Percentiles rank a stretch among this genome's conserved stretches.
Conservation (phyloP, 257 asterid genomes). For the Jacaranda copaia region DNA sequence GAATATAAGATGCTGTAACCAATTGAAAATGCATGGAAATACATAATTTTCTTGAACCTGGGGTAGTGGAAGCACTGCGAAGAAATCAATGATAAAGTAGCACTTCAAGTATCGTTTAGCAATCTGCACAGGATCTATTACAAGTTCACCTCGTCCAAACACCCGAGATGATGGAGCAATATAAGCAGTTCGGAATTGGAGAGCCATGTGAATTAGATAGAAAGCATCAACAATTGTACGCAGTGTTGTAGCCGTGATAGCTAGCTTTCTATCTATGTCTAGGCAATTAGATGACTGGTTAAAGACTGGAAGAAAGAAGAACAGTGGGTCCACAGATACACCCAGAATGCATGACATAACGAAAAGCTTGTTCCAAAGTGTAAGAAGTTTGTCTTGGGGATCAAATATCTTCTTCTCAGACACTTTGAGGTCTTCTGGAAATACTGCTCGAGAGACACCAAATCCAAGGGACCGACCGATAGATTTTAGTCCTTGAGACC, state of each 20-base stretch:
- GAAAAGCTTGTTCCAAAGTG: conserved; percentile 86
- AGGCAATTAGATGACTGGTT: conserved; percentile 73
- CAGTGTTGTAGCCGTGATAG: conserved; percentile 85
- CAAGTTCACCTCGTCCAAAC: conserved; percentile 99
- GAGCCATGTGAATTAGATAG: conserved; percentile 92
- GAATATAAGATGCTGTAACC: conserved; percentile 3
- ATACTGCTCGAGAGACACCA: conserved; percentile 89
- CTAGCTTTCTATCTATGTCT: conserved; percentile 82
- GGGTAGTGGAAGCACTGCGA: conserved; percentile 93
- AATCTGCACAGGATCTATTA: conserved; percentile 87
- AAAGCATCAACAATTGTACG: conserved; percentile 89
- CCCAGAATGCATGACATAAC: conserved; percentile 92
- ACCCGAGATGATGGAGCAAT: conserved; percentile 99
- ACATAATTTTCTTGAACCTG: conserved; percentile 64
- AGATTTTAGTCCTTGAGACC: conserved; percentile 94
- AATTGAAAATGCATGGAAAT: conserved; percentile 10
- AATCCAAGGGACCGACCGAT: conserved; percentile 91
- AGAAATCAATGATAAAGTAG: conserved; percentile 88
- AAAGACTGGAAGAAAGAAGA: conserved; percentile 93
- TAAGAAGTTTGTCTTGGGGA: conserved; percentile 95
- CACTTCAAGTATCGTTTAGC: conserved; percentile 91
- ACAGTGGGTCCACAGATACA: conserved; percentile 95
- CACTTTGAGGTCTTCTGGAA: conserved; percentile 93
- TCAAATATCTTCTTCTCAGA: conserved; percentile 94
- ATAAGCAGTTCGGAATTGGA: conserved; percentile 96